Evolutionary conservation across 1,139 yeast species (phyloP), one percentile per base, ranked within the genome.

Genomic region (Magnusiomyces ingens): DNA sequence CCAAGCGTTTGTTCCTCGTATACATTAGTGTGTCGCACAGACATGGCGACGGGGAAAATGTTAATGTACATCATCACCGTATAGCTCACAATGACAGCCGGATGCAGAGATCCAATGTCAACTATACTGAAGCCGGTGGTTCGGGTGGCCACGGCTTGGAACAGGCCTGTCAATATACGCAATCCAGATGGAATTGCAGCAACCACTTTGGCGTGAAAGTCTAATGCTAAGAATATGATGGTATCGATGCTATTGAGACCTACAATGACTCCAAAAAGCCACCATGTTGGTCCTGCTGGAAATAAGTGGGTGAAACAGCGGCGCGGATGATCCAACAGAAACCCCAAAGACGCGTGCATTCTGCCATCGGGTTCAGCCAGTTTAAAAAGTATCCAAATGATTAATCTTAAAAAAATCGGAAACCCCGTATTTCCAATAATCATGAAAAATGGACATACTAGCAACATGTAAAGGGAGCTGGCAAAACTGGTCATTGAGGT

Each of bases 21-120:
- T 49, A 93, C 99, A 67, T 93, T 93, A 19, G 99, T 93, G 67
- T 97, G 80, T 71, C 99, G 83, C 60, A 93, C 90, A 48, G 97
- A 88, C 62, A 93, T 93, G 43, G 99, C 99, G 64, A 93, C 74
- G 0, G 99, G 99, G 65, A 91, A 75, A 50, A 93, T 97, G 4
- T 98, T 91, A 35, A 93, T 89, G 72, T 93, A 93, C 99, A 93
- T 93, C 98, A 93, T 91, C 58, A 93, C 77, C 83, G 89, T 78
- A 67, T 93, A 93, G 63, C 95, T 84, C 44, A 93, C 95, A 67
- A 89, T 96, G 49, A 91, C 87, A 0, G 96, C 95, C 0, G 96
- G 93, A 64, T 90, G 95, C 52, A 93, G 73, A 47, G 70, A 67
- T 2, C 89, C 73, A 45, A 93, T 70, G 67, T 85, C 82, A 36